Conservation (phyloP, 495 filamentous ascomycete species). For the Trichoderma virens region DNA sequence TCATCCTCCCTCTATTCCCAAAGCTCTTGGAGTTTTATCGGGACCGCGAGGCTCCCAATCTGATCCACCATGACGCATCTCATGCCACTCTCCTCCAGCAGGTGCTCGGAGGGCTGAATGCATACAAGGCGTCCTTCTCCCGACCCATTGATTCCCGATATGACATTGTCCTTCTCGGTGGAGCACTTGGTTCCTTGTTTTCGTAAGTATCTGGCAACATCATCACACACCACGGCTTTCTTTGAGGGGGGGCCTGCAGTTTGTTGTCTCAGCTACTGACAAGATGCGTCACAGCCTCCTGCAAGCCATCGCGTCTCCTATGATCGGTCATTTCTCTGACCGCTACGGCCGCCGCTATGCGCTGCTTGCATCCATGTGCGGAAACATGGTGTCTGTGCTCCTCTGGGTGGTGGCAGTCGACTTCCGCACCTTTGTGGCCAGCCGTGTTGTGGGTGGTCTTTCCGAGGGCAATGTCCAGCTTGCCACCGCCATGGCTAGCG, state of each 20-base stretch:
- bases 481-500: slow-evolving; percentile 92
- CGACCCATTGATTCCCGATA: slow-evolving; percentile 92
- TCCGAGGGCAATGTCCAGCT: slow-evolving; percentile 97
- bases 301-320: slow-evolving; percentile 84
- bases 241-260: neutral
- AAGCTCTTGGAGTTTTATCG: slow-evolving; percentile 93
- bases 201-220: slow-evolving; percentile 34
- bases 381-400: slow-evolving; percentile 85
- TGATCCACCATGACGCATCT: slow-evolving; percentile 39
- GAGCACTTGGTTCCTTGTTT: slow-evolving; percentile 88
- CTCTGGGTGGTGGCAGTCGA: slow-evolving; percentile 90
- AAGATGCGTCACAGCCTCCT: slow-evolving; percentile 42
- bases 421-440: slow-evolving; percentile 91
- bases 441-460: slow-evolving; percentile 82
- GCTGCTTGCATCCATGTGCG: slow-evolving; percentile 86
- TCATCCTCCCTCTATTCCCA: slow-evolving; percentile 94
- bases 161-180: slow-evolving; percentile 93
- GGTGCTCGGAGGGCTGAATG: slow-evolving; percentile 76
- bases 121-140: slow-evolving; percentile 91
- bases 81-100: slow-evolving; percentile 63
- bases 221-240: neutral
- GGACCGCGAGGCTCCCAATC: slow-evolving; percentile 49
- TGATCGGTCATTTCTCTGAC: slow-evolving; percentile 86
- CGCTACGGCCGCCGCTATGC: slow-evolving; percentile 81
- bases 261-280: slow-evolving; percentile 9